phyloP scores from a whole-genome alignment of 306 rosid genomes.

The Pterocarpus macrocarpus region DNA sequence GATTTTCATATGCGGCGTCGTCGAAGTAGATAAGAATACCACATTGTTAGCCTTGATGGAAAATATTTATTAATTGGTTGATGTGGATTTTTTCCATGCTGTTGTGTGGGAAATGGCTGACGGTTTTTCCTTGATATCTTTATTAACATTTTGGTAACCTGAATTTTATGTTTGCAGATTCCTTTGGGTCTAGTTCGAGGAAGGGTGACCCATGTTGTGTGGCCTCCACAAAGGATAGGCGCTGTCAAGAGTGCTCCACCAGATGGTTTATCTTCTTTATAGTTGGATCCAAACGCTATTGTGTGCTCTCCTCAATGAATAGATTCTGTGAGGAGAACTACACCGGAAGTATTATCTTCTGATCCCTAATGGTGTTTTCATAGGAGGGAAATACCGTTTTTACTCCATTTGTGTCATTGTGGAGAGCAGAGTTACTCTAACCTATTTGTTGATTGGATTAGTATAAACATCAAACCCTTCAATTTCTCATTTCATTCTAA shows the following conservation, averaged over 20 bases:
- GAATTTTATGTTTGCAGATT: constrained; percentile 65
- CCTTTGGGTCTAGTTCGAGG: constrained; percentile 82
- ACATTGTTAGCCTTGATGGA: not conserved
- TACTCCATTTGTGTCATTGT: not conserved
- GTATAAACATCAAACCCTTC: constrained; percentile 8
- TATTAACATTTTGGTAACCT: constrained; percentile 35
- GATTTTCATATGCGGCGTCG: constrained; percentile 8
- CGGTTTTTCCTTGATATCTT: no score
- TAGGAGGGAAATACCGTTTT: constrained; percentile 34
- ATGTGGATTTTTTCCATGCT: constrained; percentile 1
- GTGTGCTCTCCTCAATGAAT: constrained; percentile 52
- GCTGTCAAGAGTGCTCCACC: constrained; percentile 65
- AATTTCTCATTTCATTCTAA: no score
- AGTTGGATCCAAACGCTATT: constrained; percentile 28
- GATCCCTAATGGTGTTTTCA: constrained; percentile 19
- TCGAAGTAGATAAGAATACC: constrained; percentile 7
- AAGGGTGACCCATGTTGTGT: constrained; percentile 85
- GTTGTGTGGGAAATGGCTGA: not conserved
- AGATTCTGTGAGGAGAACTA: constrained; percentile 60
- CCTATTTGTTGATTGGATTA: constrained; percentile 31
- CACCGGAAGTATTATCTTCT: constrained; percentile 49
- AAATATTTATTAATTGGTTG: constrained; percentile 4
- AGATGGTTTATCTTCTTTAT: constrained; percentile 52
- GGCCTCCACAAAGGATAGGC: constrained; percentile 97
- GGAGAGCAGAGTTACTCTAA: not conserved